Percentiles rank a stretch among this genome's conserved stretches.
These are phyloP conservation scores for Chlorella sp. DNA, from an alignment of 139 green algal species.

Conservation along the genomic window DNA sequence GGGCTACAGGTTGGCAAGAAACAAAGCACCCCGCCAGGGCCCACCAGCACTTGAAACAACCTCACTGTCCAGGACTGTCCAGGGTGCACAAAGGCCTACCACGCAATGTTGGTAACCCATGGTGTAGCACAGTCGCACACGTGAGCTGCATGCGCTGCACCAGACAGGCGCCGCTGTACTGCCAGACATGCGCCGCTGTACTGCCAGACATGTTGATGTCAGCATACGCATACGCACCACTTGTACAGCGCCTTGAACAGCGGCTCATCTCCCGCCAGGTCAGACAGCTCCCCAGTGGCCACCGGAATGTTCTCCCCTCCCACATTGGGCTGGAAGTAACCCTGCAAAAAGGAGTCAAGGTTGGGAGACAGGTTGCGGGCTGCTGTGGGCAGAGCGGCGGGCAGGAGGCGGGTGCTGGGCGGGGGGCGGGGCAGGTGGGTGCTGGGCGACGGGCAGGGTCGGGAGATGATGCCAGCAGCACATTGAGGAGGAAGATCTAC, in stretches of 20 bases:
- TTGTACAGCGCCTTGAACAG: conserved; percentile 95
- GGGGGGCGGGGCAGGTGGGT: neutral
- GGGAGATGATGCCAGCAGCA: neutral
- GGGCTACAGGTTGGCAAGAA: neutral
- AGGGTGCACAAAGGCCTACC: too few relatives aligned
- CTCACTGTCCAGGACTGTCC: too few relatives aligned
- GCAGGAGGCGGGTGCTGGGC: neutral
- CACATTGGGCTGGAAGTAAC: conserved; percentile 92
- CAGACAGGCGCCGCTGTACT: too few relatives aligned
- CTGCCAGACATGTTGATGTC: too few relatives aligned
- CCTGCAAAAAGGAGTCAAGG: conserved; percentile 10
- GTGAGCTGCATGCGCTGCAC: too few relatives aligned
- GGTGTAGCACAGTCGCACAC: too few relatives aligned
- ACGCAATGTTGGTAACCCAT: too few relatives aligned
- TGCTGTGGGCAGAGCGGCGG: neutral
- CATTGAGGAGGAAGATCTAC: neutral
- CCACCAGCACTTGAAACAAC: too few relatives aligned
- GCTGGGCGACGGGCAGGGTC: neutral
- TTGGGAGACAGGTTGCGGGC: neutral
- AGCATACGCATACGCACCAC: conserved; percentile 68
- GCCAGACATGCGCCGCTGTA: too few relatives aligned
- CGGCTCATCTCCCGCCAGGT: conserved; percentile 90
- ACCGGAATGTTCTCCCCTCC: conserved; percentile 90
- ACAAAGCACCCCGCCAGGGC: neutral
- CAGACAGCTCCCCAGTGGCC: conserved; percentile 84